These are phyloP conservation scores for Phytophthora macrochlamydospora DNA, from an alignment of 352 stramenopile genomes.

Conservation along the genomic window DNA sequence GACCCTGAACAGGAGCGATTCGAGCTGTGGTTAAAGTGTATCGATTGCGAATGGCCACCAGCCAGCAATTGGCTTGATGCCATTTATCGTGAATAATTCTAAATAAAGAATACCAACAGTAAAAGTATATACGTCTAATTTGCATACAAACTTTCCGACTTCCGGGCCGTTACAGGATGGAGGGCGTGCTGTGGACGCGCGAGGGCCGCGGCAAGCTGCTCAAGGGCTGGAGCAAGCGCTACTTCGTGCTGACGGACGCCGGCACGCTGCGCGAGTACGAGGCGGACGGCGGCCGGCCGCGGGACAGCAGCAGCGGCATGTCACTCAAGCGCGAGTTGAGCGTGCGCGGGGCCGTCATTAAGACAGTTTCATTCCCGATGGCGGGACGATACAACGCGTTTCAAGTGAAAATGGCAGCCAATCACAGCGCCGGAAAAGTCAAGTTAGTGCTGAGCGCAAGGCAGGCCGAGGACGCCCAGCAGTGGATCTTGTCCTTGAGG, in stretches of 20 bases:
- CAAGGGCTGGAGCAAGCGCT: conserved; percentile 71
- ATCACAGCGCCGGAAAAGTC: conserved; percentile 9
- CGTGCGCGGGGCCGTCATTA: conserved; percentile 37
- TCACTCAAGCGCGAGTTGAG: conserved; percentile 51
- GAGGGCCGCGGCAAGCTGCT: conserved; percentile 60
- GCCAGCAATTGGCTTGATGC: no score
- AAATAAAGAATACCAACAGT: no score
- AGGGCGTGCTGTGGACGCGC: conserved; percentile 63
- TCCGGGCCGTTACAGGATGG: no score
- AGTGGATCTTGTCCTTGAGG: conserved; percentile 52
- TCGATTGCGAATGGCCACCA: conserved; percentile 25
- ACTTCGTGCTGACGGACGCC: conserved; percentile 60
- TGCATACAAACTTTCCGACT: neutral
- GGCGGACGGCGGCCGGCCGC: conserved; percentile 33
- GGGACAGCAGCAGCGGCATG: conserved; percentile 44
- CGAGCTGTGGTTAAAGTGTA: no score
- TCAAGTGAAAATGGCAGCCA: conserved; percentile 45
- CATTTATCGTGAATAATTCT: no score
- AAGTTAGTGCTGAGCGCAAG: conserved; percentile 57
- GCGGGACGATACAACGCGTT: conserved; percentile 59
- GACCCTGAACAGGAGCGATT: no score
- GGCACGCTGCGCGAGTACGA: conserved; percentile 60
- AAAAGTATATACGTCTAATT: no score
- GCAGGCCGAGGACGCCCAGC: conserved; percentile 43
- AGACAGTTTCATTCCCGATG: conserved; percentile 56